phyloP scores from a whole-genome alignment of 371 early-diverging fungal species.

The Mortierella sp. region DNA sequence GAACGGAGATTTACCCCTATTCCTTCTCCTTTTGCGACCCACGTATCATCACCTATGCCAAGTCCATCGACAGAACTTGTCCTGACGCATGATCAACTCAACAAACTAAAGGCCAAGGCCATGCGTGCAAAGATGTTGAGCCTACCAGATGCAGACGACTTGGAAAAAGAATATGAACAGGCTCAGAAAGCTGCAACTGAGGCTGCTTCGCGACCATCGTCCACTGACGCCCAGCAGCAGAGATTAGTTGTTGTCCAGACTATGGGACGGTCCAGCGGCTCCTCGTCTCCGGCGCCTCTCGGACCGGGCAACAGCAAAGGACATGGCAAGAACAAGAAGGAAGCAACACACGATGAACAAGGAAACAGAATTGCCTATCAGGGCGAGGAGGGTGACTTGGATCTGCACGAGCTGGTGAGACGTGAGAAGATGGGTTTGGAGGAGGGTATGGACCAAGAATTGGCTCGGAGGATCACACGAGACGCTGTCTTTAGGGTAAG shows the following conservation, averaged over 20 bases:
- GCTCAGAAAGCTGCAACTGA: slow-evolving; percentile 55
- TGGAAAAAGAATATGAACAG: slow-evolving; percentile 78
- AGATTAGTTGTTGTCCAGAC: slow-evolving; percentile 36
- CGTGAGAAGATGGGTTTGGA: slow-evolving; percentile 72
- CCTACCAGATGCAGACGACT: slow-evolving; percentile 67
- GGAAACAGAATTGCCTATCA: slow-evolving; percentile 71
- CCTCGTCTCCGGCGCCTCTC: slow-evolving; percentile 37
- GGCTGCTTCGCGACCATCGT: slow-evolving; percentile 7
- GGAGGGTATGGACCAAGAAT: slow-evolving; percentile 71
- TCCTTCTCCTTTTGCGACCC: slow-evolving; percentile 49
- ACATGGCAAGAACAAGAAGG: slow-evolving; percentile 59
- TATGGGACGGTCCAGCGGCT: slow-evolving; percentile 41
- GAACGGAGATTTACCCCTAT: slow-evolving; percentile 40
- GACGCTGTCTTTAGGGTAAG: slow-evolving; percentile 78
- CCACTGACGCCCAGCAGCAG: slow-evolving; percentile 1
- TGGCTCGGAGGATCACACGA: slow-evolving; percentile 80
- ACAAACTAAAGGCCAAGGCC: slow-evolving; percentile 86
- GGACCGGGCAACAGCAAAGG: slow-evolving; percentile 35
- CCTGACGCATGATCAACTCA: slow-evolving; percentile 77
- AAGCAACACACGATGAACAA: slow-evolving; percentile 66
- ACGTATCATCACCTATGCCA: slow-evolving; percentile 44
- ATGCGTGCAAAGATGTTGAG: slow-evolving; percentile 85
- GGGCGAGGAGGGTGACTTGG: slow-evolving; percentile 64
- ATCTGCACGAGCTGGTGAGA: slow-evolving; percentile 73
- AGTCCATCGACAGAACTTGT: slow-evolving; percentile 40